Conservation (phyloP, 768 basidiomycete species). For the Pluteus cervinus region DNA sequence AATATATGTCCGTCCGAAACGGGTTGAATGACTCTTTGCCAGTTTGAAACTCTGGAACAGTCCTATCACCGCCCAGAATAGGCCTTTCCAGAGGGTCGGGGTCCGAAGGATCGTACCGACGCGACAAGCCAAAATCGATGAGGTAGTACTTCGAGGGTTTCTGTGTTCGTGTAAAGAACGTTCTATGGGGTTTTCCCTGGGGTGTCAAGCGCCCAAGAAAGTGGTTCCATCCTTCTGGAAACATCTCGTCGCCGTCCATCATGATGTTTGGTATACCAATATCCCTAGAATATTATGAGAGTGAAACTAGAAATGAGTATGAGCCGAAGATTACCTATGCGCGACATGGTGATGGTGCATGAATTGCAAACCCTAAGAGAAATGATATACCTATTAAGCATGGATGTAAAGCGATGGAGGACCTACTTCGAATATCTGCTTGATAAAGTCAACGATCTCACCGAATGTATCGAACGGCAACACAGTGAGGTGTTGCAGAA, state of each 20-base stretch:
- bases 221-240: slow-evolving; percentile 17
- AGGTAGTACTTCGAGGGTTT: slow-evolving; percentile 21
- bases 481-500: slow-evolving; percentile 13
- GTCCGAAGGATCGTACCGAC: slow-evolving; percentile 17
- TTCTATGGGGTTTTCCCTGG: slow-evolving; percentile 7
- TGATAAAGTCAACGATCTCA: slow-evolving; percentile 23
- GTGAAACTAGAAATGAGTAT: not conserved
- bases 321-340: slow-evolving; percentile 17
- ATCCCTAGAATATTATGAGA: slow-evolving; percentile 16
- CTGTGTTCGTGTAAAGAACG: slow-evolving; percentile 14
- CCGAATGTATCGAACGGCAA: slow-evolving; percentile 23
- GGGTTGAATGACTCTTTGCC: slow-evolving; percentile 29
- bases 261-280: slow-evolving; percentile 23
- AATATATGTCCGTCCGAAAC: slow-evolving; percentile 39
- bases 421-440: slow-evolving; percentile 20
- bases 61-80: slow-evolving; percentile 35
- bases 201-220: slow-evolving; percentile 3
- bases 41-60: too few relatives aligned
- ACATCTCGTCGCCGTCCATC: slow-evolving; percentile 17
- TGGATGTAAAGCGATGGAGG: not conserved
- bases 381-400: not conserved
- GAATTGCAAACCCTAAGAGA: slow-evolving; percentile 23
- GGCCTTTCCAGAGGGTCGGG: slow-evolving; percentile 18
- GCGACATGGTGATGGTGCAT: slow-evolving; percentile 26
- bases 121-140: slow-evolving; percentile 25